A percentile compares a stretch with the other conserved stretches of the same genome.
These are phyloP conservation scores for Penicillium mononematosum DNA, from an alignment of 495 filamentous ascomycete genomes.

Conservation along the genomic window DNA sequence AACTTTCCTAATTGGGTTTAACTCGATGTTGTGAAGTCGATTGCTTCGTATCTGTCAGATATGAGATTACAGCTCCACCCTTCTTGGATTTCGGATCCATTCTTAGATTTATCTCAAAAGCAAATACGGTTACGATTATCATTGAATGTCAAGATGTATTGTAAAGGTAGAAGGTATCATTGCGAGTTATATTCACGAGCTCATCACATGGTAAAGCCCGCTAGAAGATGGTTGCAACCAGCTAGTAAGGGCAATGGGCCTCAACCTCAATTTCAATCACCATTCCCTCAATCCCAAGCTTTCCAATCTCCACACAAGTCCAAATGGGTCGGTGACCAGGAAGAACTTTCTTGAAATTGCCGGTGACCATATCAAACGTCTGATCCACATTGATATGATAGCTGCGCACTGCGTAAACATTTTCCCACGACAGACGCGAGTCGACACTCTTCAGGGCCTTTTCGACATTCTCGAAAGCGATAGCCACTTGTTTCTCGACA, in stretches of 20 bases:
- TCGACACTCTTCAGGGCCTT: slow-evolving; percentile 15
- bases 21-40: not conserved
- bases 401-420: slow-evolving; percentile 18
- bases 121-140: not conserved
- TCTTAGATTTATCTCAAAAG: not conserved
- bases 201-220: slow-evolving; percentile 1
- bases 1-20: slow-evolving; percentile 13
- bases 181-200: not conserved
- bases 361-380: slow-evolving; percentile 19
- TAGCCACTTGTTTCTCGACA: slow-evolving; percentile 15
- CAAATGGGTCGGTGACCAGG: slow-evolving; percentile 17
- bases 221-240: not conserved
- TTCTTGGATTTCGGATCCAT: not conserved
- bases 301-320: slow-evolving; percentile 19
- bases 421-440: slow-evolving; percentile 16
- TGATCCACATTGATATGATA: slow-evolving; percentile 18
- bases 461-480: slow-evolving; percentile 16
- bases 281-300: slow-evolving; percentile 20
- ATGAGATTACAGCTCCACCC: too few relatives aligned
- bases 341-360: slow-evolving; percentile 16
- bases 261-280: slow-evolving; percentile 19
- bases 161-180: not conserved
- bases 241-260: slow-evolving; percentile 13
- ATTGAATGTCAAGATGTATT: not conserved
- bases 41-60: not conserved